Conservation (phyloP, 176 grass and related monocot genomes). For the Paspalum notatum region DNA sequence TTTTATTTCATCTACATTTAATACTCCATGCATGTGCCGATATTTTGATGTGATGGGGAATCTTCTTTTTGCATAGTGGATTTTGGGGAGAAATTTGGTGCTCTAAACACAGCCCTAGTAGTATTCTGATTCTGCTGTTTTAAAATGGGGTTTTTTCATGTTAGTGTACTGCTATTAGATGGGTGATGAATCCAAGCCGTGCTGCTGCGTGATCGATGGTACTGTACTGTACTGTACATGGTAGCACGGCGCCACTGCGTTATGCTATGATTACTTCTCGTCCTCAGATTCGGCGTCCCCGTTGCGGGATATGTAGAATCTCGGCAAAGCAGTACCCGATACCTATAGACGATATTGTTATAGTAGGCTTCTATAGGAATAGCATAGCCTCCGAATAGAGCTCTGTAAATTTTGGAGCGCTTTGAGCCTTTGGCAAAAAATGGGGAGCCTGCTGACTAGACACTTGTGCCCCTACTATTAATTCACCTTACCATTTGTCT, state of each 20-base stretch:
- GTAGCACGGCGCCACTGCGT: constrained; percentile 4
- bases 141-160: neutral
- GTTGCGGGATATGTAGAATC: neutral
- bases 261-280: neutral
- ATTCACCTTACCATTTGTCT: constrained; percentile 3
- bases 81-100: no score
- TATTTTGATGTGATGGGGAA: no score
- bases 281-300: neutral
- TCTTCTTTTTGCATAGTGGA: no score
- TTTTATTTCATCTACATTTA: no score
- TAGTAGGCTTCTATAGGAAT: no score
- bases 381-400: no score
- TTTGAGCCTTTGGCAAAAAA: neutral
- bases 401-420: neutral
- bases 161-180: neutral
- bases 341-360: neutral
- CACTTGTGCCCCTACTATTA: neutral
- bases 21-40: no score
- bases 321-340: neutral
- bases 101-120: no score
- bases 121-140: constrained; percentile 25
- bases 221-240: neutral
- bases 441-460: neutral
- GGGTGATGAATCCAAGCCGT: neutral
- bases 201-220: neutral